Percentiles rank a stretch among this genome's conserved stretches.
These are phyloP conservation scores for Pythium phragmitis DNA, from an alignment of 352 stramenopile genomes.

Conservation along the genomic window DNA sequence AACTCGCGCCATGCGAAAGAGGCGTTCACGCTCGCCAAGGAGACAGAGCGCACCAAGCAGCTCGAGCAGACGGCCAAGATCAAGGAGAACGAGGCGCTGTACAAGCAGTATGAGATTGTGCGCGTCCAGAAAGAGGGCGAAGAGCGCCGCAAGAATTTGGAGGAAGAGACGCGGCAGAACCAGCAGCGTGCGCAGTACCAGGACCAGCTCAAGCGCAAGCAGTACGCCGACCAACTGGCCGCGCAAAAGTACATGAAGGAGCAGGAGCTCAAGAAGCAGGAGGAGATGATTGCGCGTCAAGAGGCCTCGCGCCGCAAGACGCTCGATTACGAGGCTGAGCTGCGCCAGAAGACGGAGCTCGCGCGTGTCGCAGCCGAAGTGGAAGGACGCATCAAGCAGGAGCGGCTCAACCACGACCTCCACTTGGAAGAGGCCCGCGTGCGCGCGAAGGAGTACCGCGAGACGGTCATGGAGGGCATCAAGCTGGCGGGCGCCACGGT, in stretches of 20 bases:
- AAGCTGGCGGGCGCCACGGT: slow-evolving; percentile 93
- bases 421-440: slow-evolving; percentile 95
- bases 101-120: slow-evolving; percentile 94
- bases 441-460: slow-evolving; percentile 82
- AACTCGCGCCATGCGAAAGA: slow-evolving; percentile 91
- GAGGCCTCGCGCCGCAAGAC: slow-evolving; percentile 97
- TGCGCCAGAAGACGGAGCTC: slow-evolving; percentile 94
- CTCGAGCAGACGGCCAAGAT: slow-evolving; percentile 91
- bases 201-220: slow-evolving; percentile 98
- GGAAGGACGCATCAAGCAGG: slow-evolving; percentile 92
- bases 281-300: slow-evolving; percentile 96
- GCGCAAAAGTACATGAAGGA: slow-evolving; percentile 96
- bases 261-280: slow-evolving; percentile 97
- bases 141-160: slow-evolving; percentile 96
- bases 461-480: slow-evolving; percentile 94
- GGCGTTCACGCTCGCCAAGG: slow-evolving; percentile 95
- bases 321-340: slow-evolving; percentile 96
- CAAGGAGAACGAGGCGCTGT: slow-evolving; percentile 89
- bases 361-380: slow-evolving; percentile 95
- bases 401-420: slow-evolving; percentile 98
- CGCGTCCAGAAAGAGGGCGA: slow-evolving; percentile 96
- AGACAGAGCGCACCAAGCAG: slow-evolving; percentile 95
- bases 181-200: slow-evolving; percentile 96
- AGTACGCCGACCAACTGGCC: slow-evolving; percentile 96
- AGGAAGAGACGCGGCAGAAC: slow-evolving; percentile 97